phyloP scores from a whole-genome alignment of 768 basidiomycete genomes.

The Myochromella boudieri region DNA sequence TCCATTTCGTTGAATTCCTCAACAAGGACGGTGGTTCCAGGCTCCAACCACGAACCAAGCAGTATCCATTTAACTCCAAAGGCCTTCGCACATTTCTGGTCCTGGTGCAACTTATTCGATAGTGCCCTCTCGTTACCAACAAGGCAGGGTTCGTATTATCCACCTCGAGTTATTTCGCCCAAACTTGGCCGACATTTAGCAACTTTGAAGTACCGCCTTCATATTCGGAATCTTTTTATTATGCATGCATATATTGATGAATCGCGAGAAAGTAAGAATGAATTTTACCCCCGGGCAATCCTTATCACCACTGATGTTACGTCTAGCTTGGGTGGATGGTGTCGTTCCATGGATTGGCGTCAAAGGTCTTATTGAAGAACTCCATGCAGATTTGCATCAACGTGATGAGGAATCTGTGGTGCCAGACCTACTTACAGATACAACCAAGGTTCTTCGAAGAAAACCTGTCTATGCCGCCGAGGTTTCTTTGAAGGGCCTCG shows the following conservation, averaged over 20 bases:
- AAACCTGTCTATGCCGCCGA: constrained; percentile 91
- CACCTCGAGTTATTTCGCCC: constrained; percentile 67
- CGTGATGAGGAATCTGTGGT: constrained; percentile 77
- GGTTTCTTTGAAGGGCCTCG: constrained; percentile 72
- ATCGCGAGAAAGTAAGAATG: constrained; percentile 53
- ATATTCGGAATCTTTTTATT: constrained; percentile 75
- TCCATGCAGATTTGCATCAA: constrained; percentile 92
- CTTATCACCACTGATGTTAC: constrained; percentile 8
- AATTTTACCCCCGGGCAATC: not conserved
- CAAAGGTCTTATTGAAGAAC: constrained; percentile 77
- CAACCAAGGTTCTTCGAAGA: constrained; percentile 61
- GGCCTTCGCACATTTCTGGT: constrained; percentile 85
- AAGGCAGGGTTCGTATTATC: constrained; percentile 84
- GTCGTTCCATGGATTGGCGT: constrained; percentile 80
- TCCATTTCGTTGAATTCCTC: constrained; percentile 83
- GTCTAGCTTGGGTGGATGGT: constrained; percentile 73
- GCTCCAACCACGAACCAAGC: constrained; percentile 42
- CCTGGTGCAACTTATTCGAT: constrained; percentile 90
- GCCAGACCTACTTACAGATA: constrained; percentile 52
- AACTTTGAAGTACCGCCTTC: constrained; percentile 88
- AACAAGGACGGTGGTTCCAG: constrained; percentile 27
- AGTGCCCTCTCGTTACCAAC: constrained; percentile 77
- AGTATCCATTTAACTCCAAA: constrained; percentile 85
- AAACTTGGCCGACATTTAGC: constrained; percentile 89
- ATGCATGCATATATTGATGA: constrained; percentile 88